Percentiles rank a stretch among this genome's conserved stretches.
phyloP scores from a whole-genome alignment of 306 rosid genomes.

The Ochetophila trinervis region DNA sequence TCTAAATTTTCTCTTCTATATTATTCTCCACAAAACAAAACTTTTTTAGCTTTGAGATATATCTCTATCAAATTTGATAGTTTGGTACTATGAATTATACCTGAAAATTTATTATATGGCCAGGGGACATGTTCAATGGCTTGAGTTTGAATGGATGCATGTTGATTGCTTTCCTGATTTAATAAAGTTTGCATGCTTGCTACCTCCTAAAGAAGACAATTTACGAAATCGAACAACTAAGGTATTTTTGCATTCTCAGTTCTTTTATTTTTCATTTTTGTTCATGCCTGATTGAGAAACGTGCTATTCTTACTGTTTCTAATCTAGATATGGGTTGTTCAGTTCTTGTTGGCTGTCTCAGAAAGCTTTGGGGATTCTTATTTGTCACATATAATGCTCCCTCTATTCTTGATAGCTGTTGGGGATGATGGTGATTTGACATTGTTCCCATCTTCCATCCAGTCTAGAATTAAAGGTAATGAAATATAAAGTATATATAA shows the following conservation, averaged over 20 bases:
- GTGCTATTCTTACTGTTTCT: slow-evolving; percentile 24
- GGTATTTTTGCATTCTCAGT: slow-evolving; percentile 41
- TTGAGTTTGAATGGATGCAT: slow-evolving; percentile 94
- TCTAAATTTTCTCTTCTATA: background rate
- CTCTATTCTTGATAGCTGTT: slow-evolving; percentile 71
- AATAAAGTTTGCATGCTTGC: slow-evolving; percentile 73
- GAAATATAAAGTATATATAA: slow-evolving; percentile 9
- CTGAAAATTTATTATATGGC: slow-evolving; percentile 31
- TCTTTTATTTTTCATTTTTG: background rate
- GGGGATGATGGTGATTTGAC: slow-evolving; percentile 76
- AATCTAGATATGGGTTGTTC: slow-evolving; percentile 38
- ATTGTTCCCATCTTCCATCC: slow-evolving; percentile 65
- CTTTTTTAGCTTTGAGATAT: slow-evolving; percentile 21
- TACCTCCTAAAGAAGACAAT: slow-evolving; percentile 89
- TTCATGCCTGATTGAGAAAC: slow-evolving; percentile 9
- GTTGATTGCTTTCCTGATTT: slow-evolving; percentile 80
- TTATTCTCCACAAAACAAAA: background rate
- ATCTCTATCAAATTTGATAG: slow-evolving; percentile 21
- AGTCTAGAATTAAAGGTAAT: slow-evolving; percentile 75
- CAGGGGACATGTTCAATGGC: slow-evolving; percentile 83
- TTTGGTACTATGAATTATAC: slow-evolving; percentile 26
- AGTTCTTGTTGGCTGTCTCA: slow-evolving; percentile 81
- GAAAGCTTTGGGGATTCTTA: slow-evolving; percentile 83
- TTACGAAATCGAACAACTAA: slow-evolving; percentile 71
- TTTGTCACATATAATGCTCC: slow-evolving; percentile 75